These are phyloP conservation scores for Trypanosoma boissoni DNA, from an alignment of 208 protist species.

Conservation along the genomic window DNA sequence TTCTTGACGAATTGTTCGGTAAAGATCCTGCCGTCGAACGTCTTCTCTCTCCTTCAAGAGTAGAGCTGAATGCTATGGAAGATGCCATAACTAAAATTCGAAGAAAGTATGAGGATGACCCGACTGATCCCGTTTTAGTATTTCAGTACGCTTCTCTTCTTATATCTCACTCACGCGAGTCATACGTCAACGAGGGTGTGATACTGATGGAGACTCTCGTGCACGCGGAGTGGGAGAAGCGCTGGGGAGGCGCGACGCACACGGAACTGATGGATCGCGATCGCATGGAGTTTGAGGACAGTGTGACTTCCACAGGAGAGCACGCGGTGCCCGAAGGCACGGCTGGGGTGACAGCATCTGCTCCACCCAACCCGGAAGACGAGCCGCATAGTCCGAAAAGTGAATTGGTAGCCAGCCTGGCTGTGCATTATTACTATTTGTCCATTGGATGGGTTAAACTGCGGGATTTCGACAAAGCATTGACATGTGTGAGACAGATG, in stretches of 20 bases:
- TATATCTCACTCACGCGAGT: constrained; percentile 54
- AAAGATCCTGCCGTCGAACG: constrained; percentile 42
- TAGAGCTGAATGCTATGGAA: constrained; percentile 52
- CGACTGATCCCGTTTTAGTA: constrained; percentile 30
- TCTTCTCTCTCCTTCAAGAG: constrained; percentile 40
- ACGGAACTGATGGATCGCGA: background rate
- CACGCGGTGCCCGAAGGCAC: constrained; percentile 13
- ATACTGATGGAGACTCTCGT: constrained; percentile 67
- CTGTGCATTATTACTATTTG: constrained; percentile 72
- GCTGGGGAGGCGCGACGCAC: constrained; percentile 22
- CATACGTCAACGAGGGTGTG: constrained; percentile 59
- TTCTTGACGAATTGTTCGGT: constrained; percentile 41
- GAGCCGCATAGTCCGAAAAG: constrained; percentile 1
- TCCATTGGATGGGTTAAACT: constrained; percentile 76
- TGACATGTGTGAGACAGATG: constrained; percentile 51
- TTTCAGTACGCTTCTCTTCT: constrained; percentile 64
- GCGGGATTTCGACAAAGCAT: constrained; percentile 45
- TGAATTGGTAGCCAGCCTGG: constrained; percentile 26
- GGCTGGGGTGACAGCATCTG: constrained; percentile 17
- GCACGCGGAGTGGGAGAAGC: constrained; percentile 42
- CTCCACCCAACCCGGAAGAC: constrained; percentile 22
- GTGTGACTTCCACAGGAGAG: constrained; percentile 1
- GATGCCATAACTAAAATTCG: constrained; percentile 42
- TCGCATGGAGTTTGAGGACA: background rate
- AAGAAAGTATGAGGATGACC: constrained; percentile 24